Evolutionary conservation across 352 stramenopile species (phyloP), one percentile per base, ranked within the genome.

Genomic region (Pythium folliculosum): DNA sequence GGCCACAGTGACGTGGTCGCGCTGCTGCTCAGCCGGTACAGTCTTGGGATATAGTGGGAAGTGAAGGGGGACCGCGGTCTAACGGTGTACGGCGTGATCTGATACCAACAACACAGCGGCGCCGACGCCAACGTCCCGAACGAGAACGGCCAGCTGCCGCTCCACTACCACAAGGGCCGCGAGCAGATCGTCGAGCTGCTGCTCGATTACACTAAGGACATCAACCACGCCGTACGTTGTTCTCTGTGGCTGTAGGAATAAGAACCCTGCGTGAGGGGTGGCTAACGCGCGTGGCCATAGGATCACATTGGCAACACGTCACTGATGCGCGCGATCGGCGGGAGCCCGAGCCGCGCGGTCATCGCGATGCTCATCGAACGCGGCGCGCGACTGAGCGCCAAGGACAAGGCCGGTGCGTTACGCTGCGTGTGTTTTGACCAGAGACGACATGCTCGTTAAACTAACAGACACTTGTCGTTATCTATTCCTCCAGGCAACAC

Each of bases 121-220:
- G 84, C 82, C 1, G 72, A 91, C 58, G 77, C 82, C 4, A 91
- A 92, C 59, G 65, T 90, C 23, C 58, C 74, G 56, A 92, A 92
- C 44, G 80, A 89, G 43, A 91, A 89, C 47, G 82, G 79, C 52
- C 84, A 92, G 63, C 77, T 91, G 47, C 76, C 84, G 7, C 67
- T 92, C 60, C 84, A 92, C 52, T 91, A 92, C 72, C 82, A 92
- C 66, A 77, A 79, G 88, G 84, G 82, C 37, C 77, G 82, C 5
- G 75, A 79, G 60, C 81, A 92, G 58, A 89, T 92, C 13, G 76
- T 75, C 0, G 84, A 91, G 61, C 62, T 92, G 30, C 50, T 92
- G 48, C 32, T 92, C 48, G 80, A 92, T 56, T 86, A 88, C 71
- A 91, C 84, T 21, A 76, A 67, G 23, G 68, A 91, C 60, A 80